Evolutionary conservation across 1,284 basidiomycete species (phyloP), one percentile per base, ranked within the genome.

Genomic region (Papiliotrema fonsecae): DNA sequence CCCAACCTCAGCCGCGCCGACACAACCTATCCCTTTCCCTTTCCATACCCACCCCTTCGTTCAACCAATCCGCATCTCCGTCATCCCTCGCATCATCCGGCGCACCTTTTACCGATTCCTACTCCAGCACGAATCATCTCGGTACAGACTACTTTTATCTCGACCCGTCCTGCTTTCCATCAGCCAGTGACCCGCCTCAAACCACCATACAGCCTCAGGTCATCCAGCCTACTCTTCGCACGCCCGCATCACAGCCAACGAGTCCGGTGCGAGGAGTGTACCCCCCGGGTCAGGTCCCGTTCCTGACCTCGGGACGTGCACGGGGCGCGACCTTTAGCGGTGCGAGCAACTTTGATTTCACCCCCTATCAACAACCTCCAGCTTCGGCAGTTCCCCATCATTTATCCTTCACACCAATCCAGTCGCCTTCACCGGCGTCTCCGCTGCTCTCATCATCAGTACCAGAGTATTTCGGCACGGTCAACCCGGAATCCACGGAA

Each of bases 251-350:
- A 2, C 70, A 72, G 44, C 70, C 70, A 0, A 61, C 65, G 2
- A 63, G 60, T 49, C 70, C 70, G 0, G 61, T 62, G 5, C 52
- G 67, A 22, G 60, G 58, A 6, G 60, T 57, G 25, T 65, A 60
- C 36, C 47, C 54, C n/a, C 48, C 56, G 6, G 58, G 57, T 2
- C 58, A 61, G 26, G 55, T 59, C 0, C 59, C 57, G 42, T 36
- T 44, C 16, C 37, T 56, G 25, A 52, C 52, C 42, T 37, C 54
- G 1, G 64, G 66, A 31, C 52, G 69, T 30, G 67, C 67, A 49
- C 44, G 69, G 25, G 64, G 69, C 2, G 64, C 69, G 10, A 71
- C 69, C 0, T 64, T 71, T 27, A 70, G 67, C 51, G 69, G 67
- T 4, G 59, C 34, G 24, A 18, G 32, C 25, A 9, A 21, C 6